Conservation (phyloP, 768 basidiomycete genomes). For the Russula sp. region DNA sequence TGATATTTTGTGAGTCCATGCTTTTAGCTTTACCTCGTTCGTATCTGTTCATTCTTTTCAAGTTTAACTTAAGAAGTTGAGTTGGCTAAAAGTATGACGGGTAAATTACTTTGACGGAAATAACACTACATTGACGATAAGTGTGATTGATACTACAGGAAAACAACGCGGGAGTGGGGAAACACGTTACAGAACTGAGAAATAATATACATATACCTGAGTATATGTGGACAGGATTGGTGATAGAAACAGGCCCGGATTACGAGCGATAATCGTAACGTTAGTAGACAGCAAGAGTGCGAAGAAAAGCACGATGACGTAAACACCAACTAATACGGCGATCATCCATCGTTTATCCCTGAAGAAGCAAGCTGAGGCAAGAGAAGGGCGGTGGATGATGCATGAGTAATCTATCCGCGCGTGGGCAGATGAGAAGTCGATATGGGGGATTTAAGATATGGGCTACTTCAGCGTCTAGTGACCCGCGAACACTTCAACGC, state of each 20-base stretch:
- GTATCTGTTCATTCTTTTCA: background rate
- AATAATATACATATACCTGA: background rate
- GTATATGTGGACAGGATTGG: background rate
- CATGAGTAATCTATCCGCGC: background rate
- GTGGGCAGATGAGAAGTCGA: background rate
- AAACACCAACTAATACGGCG: background rate
- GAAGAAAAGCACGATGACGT: background rate
- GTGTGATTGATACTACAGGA: background rate
- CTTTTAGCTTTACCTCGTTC: background rate
- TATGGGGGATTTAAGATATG: background rate
- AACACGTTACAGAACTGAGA: background rate
- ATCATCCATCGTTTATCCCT: background rate
- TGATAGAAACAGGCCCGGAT: background rate
- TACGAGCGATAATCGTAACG: background rate
- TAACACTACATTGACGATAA: background rate
- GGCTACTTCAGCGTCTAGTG: background rate
- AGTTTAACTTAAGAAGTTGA: too few species aligned
- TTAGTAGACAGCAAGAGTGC: background rate
- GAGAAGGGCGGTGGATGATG: too few species aligned
- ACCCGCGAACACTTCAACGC: constrained; percentile 17
- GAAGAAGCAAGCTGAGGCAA: background rate
- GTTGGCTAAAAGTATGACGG: too few species aligned
- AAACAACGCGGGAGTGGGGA: background rate
- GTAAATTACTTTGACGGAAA: too few species aligned
- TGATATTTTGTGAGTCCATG: background rate